These are phyloP conservation scores for Leccinum insolens DNA, from an alignment of 1,284 basidiomycete species.

Conservation along the genomic window DNA sequence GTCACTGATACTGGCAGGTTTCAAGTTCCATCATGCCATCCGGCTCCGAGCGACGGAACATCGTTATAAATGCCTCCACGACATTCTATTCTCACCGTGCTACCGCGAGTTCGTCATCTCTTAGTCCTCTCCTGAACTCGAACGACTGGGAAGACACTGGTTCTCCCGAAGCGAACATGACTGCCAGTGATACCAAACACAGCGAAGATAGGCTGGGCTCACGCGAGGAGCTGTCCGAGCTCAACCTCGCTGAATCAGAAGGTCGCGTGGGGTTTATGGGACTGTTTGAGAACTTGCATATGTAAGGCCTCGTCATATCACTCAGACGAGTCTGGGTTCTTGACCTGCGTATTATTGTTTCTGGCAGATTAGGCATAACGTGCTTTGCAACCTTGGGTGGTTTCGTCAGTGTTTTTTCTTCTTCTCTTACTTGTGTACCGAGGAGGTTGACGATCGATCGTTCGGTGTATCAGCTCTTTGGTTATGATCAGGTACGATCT, in stretches of 20 bases:
- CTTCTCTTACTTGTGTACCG: not conserved
- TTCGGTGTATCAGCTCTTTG: conserved; percentile 29
- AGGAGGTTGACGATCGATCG: conserved; percentile 1
- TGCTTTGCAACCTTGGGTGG: conserved; percentile 37
- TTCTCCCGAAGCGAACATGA: conserved; percentile 15
- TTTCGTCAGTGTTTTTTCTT: conserved; percentile 27
- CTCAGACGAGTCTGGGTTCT: not conserved
- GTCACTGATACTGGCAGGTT: not conserved
- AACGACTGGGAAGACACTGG: conserved; percentile 5
- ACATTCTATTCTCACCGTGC: conserved; percentile 1
- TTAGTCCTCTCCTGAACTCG: conserved; percentile 14
- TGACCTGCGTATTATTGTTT: conserved; percentile 3
- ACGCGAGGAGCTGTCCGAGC: conserved; percentile 3
- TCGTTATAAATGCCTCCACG: conserved; percentile 23
- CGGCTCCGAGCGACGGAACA: not conserved
- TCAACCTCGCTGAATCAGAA: conserved; percentile 21
- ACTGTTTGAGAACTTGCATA: conserved; percentile 32
- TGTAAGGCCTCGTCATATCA: conserved; percentile 20
- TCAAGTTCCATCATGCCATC: conserved; percentile 1
- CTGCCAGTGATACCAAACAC: not conserved
- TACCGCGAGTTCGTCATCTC: conserved; percentile 16
- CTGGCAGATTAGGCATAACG: conserved; percentile 33
- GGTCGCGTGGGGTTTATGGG: conserved; percentile 30
- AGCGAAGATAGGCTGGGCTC: conserved; percentile 2
- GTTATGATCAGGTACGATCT: conserved; percentile 33